Evolutionary conservation across 257 asterid species (phyloP).

Genomic region (Rhazya stricta): DNA sequence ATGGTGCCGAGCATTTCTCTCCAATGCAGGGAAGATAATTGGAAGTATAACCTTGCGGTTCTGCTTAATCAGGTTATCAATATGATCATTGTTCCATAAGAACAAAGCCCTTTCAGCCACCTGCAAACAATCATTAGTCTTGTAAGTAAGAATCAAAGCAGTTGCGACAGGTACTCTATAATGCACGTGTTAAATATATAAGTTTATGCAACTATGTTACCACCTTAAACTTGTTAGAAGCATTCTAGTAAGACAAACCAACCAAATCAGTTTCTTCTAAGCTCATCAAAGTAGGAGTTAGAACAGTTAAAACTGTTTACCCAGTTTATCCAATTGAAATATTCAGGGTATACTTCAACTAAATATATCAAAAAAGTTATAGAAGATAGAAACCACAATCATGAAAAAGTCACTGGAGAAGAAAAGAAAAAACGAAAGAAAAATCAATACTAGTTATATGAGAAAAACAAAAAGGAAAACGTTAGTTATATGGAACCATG

Average conservation of each 20-base stretch:
- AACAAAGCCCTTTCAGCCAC: constrained; percentile 84
- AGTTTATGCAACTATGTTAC: background rate
- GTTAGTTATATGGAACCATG: background rate
- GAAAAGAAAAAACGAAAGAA: background rate
- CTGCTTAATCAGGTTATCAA: constrained; percentile 65
- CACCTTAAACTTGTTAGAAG: background rate
- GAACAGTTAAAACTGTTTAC: background rate
- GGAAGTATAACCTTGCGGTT: constrained; percentile 70
- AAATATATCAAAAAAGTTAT: background rate
- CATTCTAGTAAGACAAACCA: background rate
- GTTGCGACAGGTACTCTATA: background rate
- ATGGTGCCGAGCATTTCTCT: constrained; percentile 66
- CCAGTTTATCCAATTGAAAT: background rate
- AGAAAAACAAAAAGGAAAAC: background rate
- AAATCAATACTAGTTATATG: background rate
- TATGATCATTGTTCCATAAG: constrained; percentile 81
- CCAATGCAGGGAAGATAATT: constrained; percentile 69
- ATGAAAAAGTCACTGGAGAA: background rate
- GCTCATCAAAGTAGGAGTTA: background rate
- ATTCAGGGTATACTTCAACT: too few relatives aligned
- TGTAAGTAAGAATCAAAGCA: constrained; percentile 2
- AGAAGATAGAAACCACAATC: background rate
- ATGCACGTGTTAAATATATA: background rate
- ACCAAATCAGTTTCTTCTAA: background rate
- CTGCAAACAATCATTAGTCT: constrained; percentile 23